Evolutionary conservation across 768 basidiomycete genomes (phyloP), one percentile per base, ranked within the genome.

Genomic region (Leccinum boreale): DNA sequence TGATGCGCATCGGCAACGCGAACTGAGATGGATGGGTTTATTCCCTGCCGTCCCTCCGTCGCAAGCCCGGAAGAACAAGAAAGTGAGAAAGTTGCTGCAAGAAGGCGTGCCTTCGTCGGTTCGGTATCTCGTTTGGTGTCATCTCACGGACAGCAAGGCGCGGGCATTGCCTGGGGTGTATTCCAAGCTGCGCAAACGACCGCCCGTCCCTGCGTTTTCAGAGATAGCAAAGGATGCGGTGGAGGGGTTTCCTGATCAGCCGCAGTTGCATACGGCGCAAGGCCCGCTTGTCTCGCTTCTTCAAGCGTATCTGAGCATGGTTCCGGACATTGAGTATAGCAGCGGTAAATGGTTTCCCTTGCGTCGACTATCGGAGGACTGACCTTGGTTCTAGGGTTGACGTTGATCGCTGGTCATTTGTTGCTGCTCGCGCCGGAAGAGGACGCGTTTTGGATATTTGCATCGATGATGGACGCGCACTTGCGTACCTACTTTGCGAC

Each of bases 391-490:
- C 2, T 55, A 91, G 91, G 87, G 4, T 73, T 93, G 39, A 83
- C 86, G 7, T 75, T 82, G 11, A 85, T 92, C 53, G 82, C 85
- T 21, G 89, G 89, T 2, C 85, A 90, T 60, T 73, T 93, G 48
- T 73, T 93, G 0, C 72, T 87, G 9, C 84, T 89, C 49, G 83
- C 89, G 0, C 92, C 91, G 0, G 91, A 94, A 61, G 92, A 94
- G 68, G 92, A 94, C 62, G 91, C 89, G 0, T 94, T 94, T 70
- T 94, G 91, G 91, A 92, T 89, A 19, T 92, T 93, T 67, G 80
- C 90, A 1, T 90, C 90, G 3, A 74, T 93, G 61, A 94, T 94
- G 91, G 90, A 93, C 62, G 81, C 82, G 1, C 85, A 92, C 62
- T 75, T 92, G n/a, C 86, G 91, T 1, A 77, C 85, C 0, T 92